These are phyloP conservation scores for Epichloe typhina DNA, from an alignment of 2,329 filamentous ascomycete species.

Conservation along the genomic window DNA sequence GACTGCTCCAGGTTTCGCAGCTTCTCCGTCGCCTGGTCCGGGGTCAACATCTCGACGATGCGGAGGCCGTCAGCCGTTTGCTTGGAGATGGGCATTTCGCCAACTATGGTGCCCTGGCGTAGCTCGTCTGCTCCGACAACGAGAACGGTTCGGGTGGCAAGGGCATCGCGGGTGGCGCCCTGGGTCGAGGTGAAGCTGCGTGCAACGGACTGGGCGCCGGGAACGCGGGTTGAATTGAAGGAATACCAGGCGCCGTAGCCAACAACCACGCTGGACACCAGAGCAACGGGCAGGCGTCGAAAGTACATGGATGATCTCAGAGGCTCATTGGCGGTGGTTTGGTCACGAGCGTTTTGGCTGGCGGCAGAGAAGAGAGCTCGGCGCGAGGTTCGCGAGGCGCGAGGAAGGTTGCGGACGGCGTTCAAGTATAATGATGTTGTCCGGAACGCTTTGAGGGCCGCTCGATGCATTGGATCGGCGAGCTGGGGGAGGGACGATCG, in stretches of 20 bases:
- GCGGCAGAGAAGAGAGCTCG: constrained; percentile 24
- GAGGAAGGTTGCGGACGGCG: constrained; percentile 44
- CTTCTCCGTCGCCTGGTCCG: constrained; percentile 85
- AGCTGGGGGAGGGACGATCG: not conserved
- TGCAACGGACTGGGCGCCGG: constrained; percentile 19
- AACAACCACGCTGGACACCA: constrained; percentile 54
- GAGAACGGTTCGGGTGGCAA: constrained; percentile 54
- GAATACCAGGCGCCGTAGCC: constrained; percentile 68
- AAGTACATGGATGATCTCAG: constrained; percentile 63
- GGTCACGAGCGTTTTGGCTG: constrained; percentile 10
- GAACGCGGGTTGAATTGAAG: constrained; percentile 36
- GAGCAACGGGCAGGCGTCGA: constrained; percentile 51
- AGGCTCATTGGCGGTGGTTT: constrained; percentile 33
- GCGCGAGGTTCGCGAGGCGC: constrained; percentile 22
- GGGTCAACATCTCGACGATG: constrained; percentile 90
- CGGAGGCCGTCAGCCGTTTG: constrained; percentile 71
- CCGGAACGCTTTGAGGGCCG: constrained; percentile 53
- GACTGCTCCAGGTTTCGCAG: constrained; percentile 83
- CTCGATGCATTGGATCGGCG: constrained; percentile 55
- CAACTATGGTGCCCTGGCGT: constrained; percentile 74
- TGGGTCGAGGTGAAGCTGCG: constrained; percentile 30
- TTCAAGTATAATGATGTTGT: constrained; percentile 53
- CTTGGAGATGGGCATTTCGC: constrained; percentile 79
- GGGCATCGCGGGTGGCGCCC: constrained; percentile 22
- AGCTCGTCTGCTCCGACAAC: constrained; percentile 85